These are phyloP conservation scores for Adenanthera pavonina DNA, from an alignment of 306 rosid genomes.

Conservation along the genomic window DNA sequence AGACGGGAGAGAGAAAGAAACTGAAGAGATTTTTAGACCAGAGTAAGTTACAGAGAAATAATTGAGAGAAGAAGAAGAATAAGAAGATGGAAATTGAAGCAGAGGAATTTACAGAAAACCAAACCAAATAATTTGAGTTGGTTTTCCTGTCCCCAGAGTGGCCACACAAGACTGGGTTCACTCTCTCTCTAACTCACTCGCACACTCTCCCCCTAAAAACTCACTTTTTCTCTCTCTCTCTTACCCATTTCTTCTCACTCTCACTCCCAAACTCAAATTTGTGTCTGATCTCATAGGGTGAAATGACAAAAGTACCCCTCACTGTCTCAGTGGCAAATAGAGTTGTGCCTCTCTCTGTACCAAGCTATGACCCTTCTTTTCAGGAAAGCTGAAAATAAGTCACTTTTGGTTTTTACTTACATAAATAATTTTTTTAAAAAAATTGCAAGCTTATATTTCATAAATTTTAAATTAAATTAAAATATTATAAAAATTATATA, in stretches of 20 bases:
- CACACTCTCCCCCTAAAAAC: background rate
- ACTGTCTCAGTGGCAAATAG: background rate
- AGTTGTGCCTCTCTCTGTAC: background rate
- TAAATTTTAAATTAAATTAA: too few relatives aligned
- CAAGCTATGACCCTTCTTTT: background rate
- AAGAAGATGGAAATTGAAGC: constrained; percentile 15
- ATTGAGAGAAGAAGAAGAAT: constrained; percentile 23
- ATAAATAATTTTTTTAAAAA: background rate
- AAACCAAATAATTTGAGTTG: constrained; percentile 53
- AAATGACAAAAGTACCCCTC: background rate
- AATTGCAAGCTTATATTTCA: background rate
- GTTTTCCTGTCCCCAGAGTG: constrained; percentile 60
- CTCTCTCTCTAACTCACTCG: background rate
- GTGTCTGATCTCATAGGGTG: background rate
- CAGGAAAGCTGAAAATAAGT: background rate
- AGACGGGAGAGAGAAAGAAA: constrained; percentile 32
- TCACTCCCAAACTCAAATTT: background rate
- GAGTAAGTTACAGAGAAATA: constrained; percentile 24
- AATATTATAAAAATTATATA: too few relatives aligned
- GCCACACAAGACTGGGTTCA: constrained; percentile 33
- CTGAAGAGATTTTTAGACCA: constrained; percentile 46
- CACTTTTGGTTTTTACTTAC: background rate
- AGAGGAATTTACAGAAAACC: constrained; percentile 54
- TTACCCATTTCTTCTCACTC: background rate
- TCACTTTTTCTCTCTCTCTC: constrained; percentile 30